Base-by-base conservation (phyloP, 106 monocot species). In the Gastrodia elata region DNA sequence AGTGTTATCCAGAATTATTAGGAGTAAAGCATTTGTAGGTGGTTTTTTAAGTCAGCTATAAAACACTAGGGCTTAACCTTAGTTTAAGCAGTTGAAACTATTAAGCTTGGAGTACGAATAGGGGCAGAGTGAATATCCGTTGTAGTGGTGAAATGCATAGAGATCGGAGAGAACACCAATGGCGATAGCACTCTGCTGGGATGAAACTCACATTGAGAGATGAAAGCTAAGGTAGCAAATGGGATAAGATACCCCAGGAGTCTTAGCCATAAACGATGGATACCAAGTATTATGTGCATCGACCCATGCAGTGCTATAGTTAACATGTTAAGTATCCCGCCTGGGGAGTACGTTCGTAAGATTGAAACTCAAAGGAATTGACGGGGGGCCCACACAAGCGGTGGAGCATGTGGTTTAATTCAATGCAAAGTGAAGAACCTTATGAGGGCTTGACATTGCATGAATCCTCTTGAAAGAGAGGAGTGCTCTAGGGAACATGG, bases 1-100 rank as follows among this genome's bases (percentile, higher is more conserved):
- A 73, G 73, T 52, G 20, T 73, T 73, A 55, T 73, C 73, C 46
- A 35, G 73, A 73, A 49, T 73, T 48, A 52, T 73, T 73, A 44
- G 42, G 34, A 14, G 52, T 73, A 73, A 52, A 73, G 73, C 52
- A 49, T 73, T 10, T 52, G 52, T 73, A 36, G 73, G 73, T 73
- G 52, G 73, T 52, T 73, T 73, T 49, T 49, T 1, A 73, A 73
- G 41, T 72, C 72, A 40, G n/a, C 20, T 43, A 43, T 72, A 28
- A 69, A 69, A 69, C n/a, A n/a, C n/a, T n/a, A n/a, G n/a, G n/a
- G n/a, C n/a, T n/a, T n/a, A n/a, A n/a, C n/a, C n/a, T n/a, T n/a
- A n/a, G n/a, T n/a, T n/a, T n/a, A n/a, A n/a, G n/a, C n/a, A n/a
- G n/a, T n/a, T n/a, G n/a, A n/a, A n/a, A n/a, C n/a, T n/a, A n/a